phyloP scores from a whole-genome alignment of 495 filamentous ascomycete genomes.

The Hyaloscypha hepaticicola region DNA sequence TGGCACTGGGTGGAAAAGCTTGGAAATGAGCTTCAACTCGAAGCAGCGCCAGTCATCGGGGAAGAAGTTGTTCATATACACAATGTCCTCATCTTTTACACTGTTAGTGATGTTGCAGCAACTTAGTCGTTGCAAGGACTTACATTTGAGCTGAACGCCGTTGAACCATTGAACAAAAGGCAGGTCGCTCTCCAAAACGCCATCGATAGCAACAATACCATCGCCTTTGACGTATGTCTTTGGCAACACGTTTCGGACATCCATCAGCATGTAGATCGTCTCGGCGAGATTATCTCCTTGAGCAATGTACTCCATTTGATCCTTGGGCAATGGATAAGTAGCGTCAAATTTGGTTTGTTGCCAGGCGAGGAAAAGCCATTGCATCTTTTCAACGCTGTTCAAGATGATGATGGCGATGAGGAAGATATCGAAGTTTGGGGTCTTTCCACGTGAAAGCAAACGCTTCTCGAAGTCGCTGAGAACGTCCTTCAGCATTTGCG shows the following conservation, averaged over 20 bases:
- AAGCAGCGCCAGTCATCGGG: background rate
- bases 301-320: slow-evolving; percentile 60
- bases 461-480: slow-evolving; percentile 75
- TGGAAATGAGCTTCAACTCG: background rate
- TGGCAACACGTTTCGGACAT: slow-evolving; percentile 69
- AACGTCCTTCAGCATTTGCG: slow-evolving; percentile 60
- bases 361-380: slow-evolving; percentile 76
- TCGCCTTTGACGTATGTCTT: slow-evolving; percentile 54
- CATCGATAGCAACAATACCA: slow-evolving; percentile 53
- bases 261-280: slow-evolving; percentile 70
- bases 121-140: slow-evolving; percentile 35
- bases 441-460: slow-evolving; percentile 67
- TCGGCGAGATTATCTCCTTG: slow-evolving; percentile 74
- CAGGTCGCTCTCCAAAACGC: slow-evolving; percentile 48
- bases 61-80: background rate
- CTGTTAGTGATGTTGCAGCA: slow-evolving; percentile 33
- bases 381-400: slow-evolving; percentile 80
- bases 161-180: slow-evolving; percentile 54
- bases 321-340: slow-evolving; percentile 71
- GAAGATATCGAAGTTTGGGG: slow-evolving; percentile 70
- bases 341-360: slow-evolving; percentile 56
- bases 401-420: slow-evolving; percentile 71
- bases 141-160: slow-evolving; percentile 55
- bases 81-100: background rate
- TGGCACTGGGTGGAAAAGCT: background rate